Evolutionary conservation across 768 basidiomycete species (phyloP).

Genomic region (Pholiota microspora): DNA sequence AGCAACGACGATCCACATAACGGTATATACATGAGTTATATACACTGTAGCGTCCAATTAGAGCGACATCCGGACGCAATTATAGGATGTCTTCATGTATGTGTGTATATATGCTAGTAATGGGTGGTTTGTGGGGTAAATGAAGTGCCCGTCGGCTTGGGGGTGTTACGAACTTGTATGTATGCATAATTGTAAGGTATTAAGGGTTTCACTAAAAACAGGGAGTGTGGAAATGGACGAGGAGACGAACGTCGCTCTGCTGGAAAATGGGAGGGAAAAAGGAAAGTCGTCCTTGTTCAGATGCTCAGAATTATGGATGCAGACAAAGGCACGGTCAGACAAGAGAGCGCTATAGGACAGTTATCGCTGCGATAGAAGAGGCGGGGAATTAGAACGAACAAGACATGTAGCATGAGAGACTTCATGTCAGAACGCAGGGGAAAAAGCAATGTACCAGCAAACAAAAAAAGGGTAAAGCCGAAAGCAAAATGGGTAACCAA

Average conservation of each 20-base stretch:
- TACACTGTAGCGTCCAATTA: neutral
- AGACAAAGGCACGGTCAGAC: neutral
- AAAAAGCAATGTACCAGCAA: no score
- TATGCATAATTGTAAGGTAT: neutral
- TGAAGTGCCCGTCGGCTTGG: no score
- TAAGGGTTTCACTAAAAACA: neutral
- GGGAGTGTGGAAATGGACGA: neutral
- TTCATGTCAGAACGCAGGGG: no score
- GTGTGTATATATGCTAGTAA: neutral
- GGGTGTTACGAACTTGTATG: no score
- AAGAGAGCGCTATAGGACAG: neutral
- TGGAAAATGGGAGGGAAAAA: neutral
- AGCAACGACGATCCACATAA: neutral
- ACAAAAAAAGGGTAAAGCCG: neutral
- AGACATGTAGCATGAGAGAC: neutral
- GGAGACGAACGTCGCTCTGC: neutral
- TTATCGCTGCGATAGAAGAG: constrained; percentile 4
- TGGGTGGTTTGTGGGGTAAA: neutral
- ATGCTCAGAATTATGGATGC: neutral
- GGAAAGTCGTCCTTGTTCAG: neutral
- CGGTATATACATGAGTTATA: neutral
- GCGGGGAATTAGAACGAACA: neutral
- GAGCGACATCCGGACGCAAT: neutral
- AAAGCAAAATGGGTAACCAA: no score
- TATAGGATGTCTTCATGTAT: constrained; percentile 1